Evolutionary conservation across 257 asterid species (phyloP), one percentile per base, ranked within the genome.

Genomic region (Solanum gracilifrons): DNA sequence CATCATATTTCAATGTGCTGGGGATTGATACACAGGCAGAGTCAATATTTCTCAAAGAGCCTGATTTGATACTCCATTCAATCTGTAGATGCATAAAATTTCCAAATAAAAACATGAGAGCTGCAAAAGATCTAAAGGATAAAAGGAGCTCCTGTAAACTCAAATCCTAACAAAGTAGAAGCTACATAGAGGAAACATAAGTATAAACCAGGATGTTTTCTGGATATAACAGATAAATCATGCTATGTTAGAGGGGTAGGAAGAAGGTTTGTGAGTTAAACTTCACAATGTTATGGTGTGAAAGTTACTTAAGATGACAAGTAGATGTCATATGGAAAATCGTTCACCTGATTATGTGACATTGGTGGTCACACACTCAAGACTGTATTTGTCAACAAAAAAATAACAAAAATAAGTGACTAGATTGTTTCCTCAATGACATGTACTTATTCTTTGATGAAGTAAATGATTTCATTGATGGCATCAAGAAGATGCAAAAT

Each of bases 11-110:
- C 87, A 97, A 87, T 82, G 98, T 97, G 92, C 97, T 92, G 64
- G 99, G 99, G 76, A 97, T 93, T 37, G 99, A 97, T 82, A 95
- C 88, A 77, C 98, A 93, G 31, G 99, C 99, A 87, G 99, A 97
- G 87, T 97, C 98, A 36, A 93, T 64, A 89, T 97, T 97, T 89
- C 99, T 95, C 92, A 96, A 89, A 73, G 98, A 89, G 83, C 99
- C 99, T 64, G 96, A 97, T 92, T 93, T 97, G 88, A 95, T 93
- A 87, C 97, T 97, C 99, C 99, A 97, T 90, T 97, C 99, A 87
- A 97, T 96, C 99, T 96, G 87, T 75, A 36, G 41, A 92, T 85
- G 88, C 37, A 82, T 36, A 55, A 3, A 86, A 36, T 35, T 60
- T 41, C 86, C 39, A 66, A 87, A 76, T 84, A 55, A 89, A 46